Conservation (phyloP, 176 grass and related monocot species). For the Melocanna baccifera region DNA sequence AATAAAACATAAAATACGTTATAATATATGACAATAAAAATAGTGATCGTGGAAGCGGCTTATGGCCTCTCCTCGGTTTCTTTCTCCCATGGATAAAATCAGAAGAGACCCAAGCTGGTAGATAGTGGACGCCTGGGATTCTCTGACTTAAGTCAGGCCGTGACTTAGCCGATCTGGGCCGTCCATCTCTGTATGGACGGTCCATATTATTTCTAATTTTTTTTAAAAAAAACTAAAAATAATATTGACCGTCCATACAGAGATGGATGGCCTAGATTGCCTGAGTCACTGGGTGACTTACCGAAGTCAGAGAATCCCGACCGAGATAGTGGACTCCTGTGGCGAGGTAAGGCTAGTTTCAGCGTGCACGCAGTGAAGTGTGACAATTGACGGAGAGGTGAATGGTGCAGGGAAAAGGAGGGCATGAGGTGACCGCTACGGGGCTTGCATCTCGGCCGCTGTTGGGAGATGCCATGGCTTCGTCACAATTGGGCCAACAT, state of each 20-base stretch:
- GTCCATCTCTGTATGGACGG: too few species aligned
- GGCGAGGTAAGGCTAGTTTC: background rate
- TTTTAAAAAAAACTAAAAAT: too few species aligned
- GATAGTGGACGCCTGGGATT: background rate
- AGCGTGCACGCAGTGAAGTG: background rate
- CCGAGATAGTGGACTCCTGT: background rate
- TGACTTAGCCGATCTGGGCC: too few species aligned
- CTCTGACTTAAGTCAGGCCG: too few species aligned
- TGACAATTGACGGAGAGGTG: background rate
- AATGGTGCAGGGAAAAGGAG: conserved; percentile 18
- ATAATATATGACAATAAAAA: too few species aligned
- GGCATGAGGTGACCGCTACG: conserved; percentile 30
- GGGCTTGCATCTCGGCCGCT: conserved; percentile 4
- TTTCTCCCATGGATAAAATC: background rate
- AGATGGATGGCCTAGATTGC: too few species aligned
- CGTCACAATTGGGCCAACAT: conserved; percentile 48
- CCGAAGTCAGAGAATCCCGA: too few species aligned
- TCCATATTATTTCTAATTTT: too few species aligned
- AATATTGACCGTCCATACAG: too few species aligned
- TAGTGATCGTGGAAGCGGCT: too few species aligned
- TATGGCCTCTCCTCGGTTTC: background rate
- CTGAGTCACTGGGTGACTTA: too few species aligned
- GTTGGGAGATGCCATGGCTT: conserved; percentile 39
- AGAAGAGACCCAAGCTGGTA: background rate
- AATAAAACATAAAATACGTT: too few species aligned